These are phyloP conservation scores for Blechomonas ayalai DNA, from an alignment of 208 protist genomes.

Conservation along the genomic window DNA sequence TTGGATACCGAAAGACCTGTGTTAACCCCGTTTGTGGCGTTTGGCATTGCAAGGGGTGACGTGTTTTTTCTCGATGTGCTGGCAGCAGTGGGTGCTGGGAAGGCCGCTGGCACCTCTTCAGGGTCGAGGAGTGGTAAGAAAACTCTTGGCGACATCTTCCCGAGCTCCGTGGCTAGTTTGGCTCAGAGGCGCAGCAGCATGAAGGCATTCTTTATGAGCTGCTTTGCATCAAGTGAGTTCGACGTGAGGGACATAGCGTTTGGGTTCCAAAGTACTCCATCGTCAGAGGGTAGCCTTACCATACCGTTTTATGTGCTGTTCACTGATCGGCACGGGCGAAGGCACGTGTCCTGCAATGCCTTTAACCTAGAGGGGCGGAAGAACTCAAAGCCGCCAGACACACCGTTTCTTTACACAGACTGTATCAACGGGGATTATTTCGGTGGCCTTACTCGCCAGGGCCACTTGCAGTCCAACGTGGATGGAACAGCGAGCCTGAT, in stretches of 20 bases:
- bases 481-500: constrained; percentile 45
- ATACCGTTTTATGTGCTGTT: constrained; percentile 54
- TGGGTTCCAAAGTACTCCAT: neutral
- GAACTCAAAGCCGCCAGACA: no score
- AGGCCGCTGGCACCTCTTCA: neutral
- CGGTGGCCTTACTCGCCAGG: constrained; percentile 11
- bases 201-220: constrained; percentile 8
- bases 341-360: constrained; percentile 64
- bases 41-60: constrained; percentile 50
- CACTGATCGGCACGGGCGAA: constrained; percentile 42
- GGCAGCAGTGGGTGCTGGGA: constrained; percentile 27
- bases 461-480: constrained; percentile 43
- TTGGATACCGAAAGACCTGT: constrained; percentile 3
- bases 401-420: constrained; percentile 2
- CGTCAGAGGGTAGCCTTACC: neutral
- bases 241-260: constrained; percentile 67
- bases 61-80: constrained; percentile 57
- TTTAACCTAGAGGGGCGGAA: no score
- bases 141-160: constrained; percentile 12
- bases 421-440: neutral
- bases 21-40: constrained; percentile 44
- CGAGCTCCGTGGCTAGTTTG: constrained; percentile 8
- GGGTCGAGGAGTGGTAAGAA: no score
- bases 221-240: constrained; percentile 56
- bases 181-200: neutral